Evolutionary conservation across 108 stramenopile genomes (phyloP).

Genomic region (Hondaea fermentalgiana): DNA sequence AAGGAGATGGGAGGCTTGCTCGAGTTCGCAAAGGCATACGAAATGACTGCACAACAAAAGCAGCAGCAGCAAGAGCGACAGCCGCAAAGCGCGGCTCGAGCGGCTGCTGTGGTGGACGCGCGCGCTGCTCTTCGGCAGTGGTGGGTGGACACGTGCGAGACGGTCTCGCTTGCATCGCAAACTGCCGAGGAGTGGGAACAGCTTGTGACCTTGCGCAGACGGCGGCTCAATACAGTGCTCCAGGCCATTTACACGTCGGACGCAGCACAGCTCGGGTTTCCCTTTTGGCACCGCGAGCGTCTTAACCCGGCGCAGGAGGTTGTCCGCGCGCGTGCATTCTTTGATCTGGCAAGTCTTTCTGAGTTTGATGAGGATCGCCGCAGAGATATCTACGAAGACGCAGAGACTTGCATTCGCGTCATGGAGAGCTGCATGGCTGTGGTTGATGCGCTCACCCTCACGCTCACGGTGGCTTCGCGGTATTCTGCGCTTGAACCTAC

Average conservation of each 20-base stretch:
- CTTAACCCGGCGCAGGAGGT: not conserved
- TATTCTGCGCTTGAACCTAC: not conserved
- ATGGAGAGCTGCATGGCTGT: conserved; percentile 5
- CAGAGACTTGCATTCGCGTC: not conserved
- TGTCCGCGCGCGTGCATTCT: not conserved
- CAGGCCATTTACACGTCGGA: conserved; percentile 1
- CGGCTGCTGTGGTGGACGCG: not conserved
- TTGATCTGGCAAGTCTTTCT: not conserved
- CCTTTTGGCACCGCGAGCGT: not conserved
- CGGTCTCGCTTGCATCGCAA: not conserved
- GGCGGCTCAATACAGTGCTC: not conserved
- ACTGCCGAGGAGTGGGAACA: not conserved
- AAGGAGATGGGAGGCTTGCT: not conserved
- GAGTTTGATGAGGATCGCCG: not conserved
- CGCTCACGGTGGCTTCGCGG: not conserved
- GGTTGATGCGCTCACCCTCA: not conserved
- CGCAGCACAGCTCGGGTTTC: not conserved
- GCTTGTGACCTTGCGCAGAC: not conserved
- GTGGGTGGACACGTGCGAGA: not conserved
- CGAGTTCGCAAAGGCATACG: not conserved
- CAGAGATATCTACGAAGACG: not conserved
- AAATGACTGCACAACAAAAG: not conserved
- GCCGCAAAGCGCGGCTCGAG: not conserved
- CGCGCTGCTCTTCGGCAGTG: not conserved
- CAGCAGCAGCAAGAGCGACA: too few species aligned